These are phyloP conservation scores for Luvunga scandens DNA, from an alignment of 345 rosid genomes.

Conservation along the genomic window DNA sequence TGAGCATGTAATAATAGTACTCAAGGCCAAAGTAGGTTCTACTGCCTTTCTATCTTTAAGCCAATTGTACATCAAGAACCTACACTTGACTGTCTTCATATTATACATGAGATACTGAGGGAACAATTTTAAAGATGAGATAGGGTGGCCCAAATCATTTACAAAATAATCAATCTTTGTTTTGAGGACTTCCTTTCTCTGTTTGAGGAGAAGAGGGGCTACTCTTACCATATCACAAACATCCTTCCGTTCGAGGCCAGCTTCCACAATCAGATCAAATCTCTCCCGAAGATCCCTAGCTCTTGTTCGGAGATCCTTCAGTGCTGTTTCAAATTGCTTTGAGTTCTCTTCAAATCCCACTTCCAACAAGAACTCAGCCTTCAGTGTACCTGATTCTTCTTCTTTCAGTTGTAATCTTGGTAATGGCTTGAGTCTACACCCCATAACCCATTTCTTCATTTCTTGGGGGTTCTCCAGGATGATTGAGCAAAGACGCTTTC, in stretches of 20 bases:
- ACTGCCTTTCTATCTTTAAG: slow-evolving; percentile 45
- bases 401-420: slow-evolving; percentile 30
- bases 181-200: slow-evolving; percentile 44
- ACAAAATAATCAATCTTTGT: slow-evolving; percentile 51
- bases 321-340: slow-evolving; percentile 37
- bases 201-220: slow-evolving; percentile 68
- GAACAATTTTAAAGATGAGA: slow-evolving; percentile 40
- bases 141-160: slow-evolving; percentile 51
- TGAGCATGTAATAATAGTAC: slow-evolving; percentile 46
- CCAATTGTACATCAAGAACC: slow-evolving; percentile 69
- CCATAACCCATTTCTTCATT: slow-evolving; percentile 52
- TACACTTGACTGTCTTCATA: slow-evolving; percentile 46
- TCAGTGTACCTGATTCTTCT: slow-evolving; percentile 31
- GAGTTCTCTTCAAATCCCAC: slow-evolving; percentile 57
- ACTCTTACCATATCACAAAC: slow-evolving; percentile 47
- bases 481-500: slow-evolving; percentile 42
- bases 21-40: slow-evolving; percentile 31
- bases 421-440: slow-evolving; percentile 38
- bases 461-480: slow-evolving; percentile 61
- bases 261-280: slow-evolving; percentile 61
- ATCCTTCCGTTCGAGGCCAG: slow-evolving; percentile 59
- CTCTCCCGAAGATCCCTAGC: slow-evolving; percentile 69
- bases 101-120: slow-evolving; percentile 56
- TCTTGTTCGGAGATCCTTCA: slow-evolving; percentile 57
- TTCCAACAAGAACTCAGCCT: slow-evolving; percentile 54